Evolutionary conservation across 2,329 filamentous ascomycete genomes (phyloP), one percentile per base, ranked within the genome.

Genomic region (Arthrobotrys entomopaga): DNA sequence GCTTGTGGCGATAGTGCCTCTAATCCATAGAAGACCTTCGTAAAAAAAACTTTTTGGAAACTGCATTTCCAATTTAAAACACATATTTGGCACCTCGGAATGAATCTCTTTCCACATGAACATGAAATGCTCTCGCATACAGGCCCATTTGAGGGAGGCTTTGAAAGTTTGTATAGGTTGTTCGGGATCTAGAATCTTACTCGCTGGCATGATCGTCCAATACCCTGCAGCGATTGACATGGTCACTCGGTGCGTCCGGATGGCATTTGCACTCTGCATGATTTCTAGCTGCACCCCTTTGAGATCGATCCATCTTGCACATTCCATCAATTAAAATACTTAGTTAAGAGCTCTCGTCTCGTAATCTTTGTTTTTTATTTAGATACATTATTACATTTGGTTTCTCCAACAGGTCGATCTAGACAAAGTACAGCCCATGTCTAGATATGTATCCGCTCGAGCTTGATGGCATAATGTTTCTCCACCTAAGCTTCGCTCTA

Each of bases 111-210:
- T 34, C 6, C 29, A 26, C 7, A 3, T 26, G 24, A 26, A 26
- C 24, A 34, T 34, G 29, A 34, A 34, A 5, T 10, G n/a, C n/a
- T 7, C 29, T 34, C 29, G 6, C 10, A 34, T 34, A 10, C 29
- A 34, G 10, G 29, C 6, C 10, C 10, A 10, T 34, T 34, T 34
- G 29, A 10, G 29, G 29, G 29, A n/a, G n/a, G n/a, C n/a, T n/a
- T 34, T 34, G 7, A 10, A 34, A 34, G 10, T 34, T 34, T 10
- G 29, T 10, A 34, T 1, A 34, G 10, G 29, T 34, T 10, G 3
- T 34, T 34, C 42, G 42, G 16, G 53, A 67, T 67, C 64, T 67
- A 67, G 64, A 67, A 60, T 67, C 56, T 19, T 19, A 53, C 34
- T 24, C 38, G 48, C 57, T 52, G 50, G n/a, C 29, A 29, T 67